Base-by-base conservation (phyloP, 495 filamentous ascomycete species). In the Baudoinia panamericana region DNA sequence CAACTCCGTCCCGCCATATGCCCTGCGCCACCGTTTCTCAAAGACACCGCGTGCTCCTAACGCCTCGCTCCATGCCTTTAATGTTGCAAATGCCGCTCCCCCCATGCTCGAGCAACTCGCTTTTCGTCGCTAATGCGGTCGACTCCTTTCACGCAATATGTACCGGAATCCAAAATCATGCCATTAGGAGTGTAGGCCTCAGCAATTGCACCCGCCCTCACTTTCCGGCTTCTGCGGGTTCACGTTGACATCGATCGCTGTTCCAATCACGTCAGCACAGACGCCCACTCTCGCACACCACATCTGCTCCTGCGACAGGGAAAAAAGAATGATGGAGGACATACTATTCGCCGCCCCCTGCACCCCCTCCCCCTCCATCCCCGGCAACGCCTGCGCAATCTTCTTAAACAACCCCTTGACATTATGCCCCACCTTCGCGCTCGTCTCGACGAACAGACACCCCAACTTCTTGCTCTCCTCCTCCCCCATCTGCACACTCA, bases 401-500 rank as follows among this genome's bases (percentile, higher is more conserved):
- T 84, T 76, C 66, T 82, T 81, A 68, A 97, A 97, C 37, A 97
- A 71, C 43, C 76, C 80, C 71, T 97, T 96, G 45, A 97, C 90
- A 56, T 97, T 97, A 58, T 96, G 88, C 7, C 90, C 90, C 4
- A 93, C 75, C 71, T 96, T 97, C 27, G 90, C 90, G 63, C 85
- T 93, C 38, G 90, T 97, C 70, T 97, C 90, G 57, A 97, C 86
- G 47, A 95, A 97, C 80, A 96, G 92, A 46, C 93, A 64, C 36
- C 87, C 86, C 56, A 87, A 84, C 69, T 85, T 85, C 69, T 90
- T 90, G n/a, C 92, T 92, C 60, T 96, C 92, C 55, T 95, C 88
- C 61, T 97, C 92, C 41, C 90, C 90, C 65, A 94, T 85, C 51
- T 78, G 72, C 17, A 82, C 83, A 30, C 86, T 96, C 42, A 97